Evolutionary conservation across 208 protist genomes (phyloP), one percentile per base, ranked within the genome.

Genomic region (Herpetomonas samuelpessoai): DNA sequence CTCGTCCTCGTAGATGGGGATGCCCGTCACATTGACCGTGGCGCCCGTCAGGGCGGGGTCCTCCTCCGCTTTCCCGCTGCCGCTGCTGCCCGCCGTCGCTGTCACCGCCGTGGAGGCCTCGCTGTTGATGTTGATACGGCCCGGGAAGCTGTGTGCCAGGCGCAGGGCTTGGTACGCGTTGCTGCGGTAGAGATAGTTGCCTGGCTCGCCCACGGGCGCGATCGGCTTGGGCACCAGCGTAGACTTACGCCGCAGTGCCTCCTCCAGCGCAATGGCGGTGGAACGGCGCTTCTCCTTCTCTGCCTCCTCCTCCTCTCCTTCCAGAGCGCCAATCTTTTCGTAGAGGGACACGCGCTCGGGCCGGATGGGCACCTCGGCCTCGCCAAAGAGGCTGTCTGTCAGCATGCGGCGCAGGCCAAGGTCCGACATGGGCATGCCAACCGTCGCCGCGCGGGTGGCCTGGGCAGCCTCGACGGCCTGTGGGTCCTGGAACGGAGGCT

Each of bases 111-210:
- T 19, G 19, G 64, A n/a, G n/a, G 65, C 51, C 28, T 47, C 57
- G 25, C 58, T 25, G 30, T 47, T 9, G 65, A 71, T 30, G 56
- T 67, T 68, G 25, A 72, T 73, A 51, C 66, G 68, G 24, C 70
- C 63, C 3, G 80, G 76, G 25, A 75, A 74, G 54, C 56, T 82
- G 68, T 80, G 75, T 10, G 71, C 76, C 18, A 92, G 68, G 14
- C 85, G 85, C 38, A 88, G 72, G 3, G 76, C 74, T 62, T 92
- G 85, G 62, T 92, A 92, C 1, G 75, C 78, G 65, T 85, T 83
- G 57, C 55, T 92, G 64, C 85, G 81, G 57, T 83, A 76, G 1
- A 79, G 62, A 19, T 52, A 53, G 47, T 28, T 41, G 30, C 44
- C 26, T 19, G 3, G 9, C 31, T 63, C 9, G 54, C 48, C 52